These are phyloP conservation scores for Iris macrosiphon DNA, from an alignment of 106 monocot species.

Conservation along the genomic window DNA sequence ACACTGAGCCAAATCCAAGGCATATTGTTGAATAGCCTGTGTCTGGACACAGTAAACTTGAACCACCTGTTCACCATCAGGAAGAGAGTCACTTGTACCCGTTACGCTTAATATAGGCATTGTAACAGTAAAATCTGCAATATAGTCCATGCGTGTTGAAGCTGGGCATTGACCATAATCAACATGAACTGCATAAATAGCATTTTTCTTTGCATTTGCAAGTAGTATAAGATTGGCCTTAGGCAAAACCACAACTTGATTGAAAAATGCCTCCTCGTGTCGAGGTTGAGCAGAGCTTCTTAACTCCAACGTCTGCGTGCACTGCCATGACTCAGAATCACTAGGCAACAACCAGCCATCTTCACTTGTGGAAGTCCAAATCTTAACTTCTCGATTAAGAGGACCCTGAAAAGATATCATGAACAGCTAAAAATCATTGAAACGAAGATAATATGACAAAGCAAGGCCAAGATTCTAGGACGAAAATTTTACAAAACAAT, in stretches of 20 bases:
- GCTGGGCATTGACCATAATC: conserved; percentile 75
- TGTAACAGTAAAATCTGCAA: conserved; percentile 93
- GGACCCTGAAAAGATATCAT: conserved; percentile 53
- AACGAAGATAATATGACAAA: no score
- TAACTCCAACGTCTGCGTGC: conserved; percentile 84
- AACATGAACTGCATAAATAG: conserved; percentile 95
- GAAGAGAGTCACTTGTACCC: conserved; percentile 55
- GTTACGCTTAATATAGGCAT: conserved; percentile 99
- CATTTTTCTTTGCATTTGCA: conserved; percentile 98
- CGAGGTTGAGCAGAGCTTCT: conserved; percentile 64
- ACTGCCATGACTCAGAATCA: conserved; percentile 88
- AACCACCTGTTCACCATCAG: conserved; percentile 75
- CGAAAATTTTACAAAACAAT: no score
- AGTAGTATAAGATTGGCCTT: conserved; percentile 72
- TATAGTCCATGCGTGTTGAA: conserved; percentile 82
- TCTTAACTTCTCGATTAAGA: conserved; percentile 86
- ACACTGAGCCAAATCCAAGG: conserved; percentile 80
- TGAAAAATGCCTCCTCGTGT: conserved; percentile 88
- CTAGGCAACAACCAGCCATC: conserved; percentile 90
- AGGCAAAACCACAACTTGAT: conserved; percentile 84
- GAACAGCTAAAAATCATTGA: no score
- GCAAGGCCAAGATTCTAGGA: no score
- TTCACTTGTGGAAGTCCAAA: conserved; percentile 74
- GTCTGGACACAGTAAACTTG: conserved; percentile 98
- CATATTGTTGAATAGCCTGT: conserved; percentile 98